A percentile compares a stretch with the other conserved stretches of the same genome.
Evolutionary conservation across 208 protist species (phyloP).

Genomic region (Leishmania tropica): DNA sequence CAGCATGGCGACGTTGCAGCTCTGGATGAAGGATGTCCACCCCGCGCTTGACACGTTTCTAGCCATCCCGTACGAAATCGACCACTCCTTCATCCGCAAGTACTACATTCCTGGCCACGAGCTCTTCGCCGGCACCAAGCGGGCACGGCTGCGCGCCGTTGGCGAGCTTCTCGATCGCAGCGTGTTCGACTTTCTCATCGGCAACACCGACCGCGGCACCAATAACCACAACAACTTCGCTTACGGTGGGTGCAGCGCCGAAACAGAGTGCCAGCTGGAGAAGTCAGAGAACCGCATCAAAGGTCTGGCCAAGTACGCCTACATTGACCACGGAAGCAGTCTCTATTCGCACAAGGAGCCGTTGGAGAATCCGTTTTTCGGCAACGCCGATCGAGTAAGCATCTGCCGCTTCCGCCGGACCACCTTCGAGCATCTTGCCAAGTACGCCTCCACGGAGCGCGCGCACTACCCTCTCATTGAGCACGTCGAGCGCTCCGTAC

Average conservation of each 20-base stretch:
- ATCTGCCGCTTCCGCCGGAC: conserved; percentile 77
- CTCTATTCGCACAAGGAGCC: conserved; percentile 83
- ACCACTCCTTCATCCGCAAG: conserved; percentile 58
- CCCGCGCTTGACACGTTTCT: conserved; percentile 67
- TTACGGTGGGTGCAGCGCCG: conserved; percentile 76
- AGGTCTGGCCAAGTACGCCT: conserved; percentile 81
- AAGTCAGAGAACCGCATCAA: conserved; percentile 41
- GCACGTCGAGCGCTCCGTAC: conserved; percentile 35
- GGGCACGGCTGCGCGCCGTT: conserved; percentile 59
- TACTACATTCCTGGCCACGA: conserved; percentile 71
- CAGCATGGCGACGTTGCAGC: conserved; percentile 66
- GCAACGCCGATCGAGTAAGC: conserved; percentile 42
- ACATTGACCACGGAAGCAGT: conserved; percentile 83
- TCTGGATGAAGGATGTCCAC: conserved; percentile 90
- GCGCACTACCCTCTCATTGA: conserved; percentile 40
- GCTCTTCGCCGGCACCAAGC: conserved; percentile 53
- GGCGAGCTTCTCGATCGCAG: conserved; percentile 77
- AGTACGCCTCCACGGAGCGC: conserved; percentile 17
- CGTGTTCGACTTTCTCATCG: conserved; percentile 88
- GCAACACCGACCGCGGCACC: conserved; percentile 81
- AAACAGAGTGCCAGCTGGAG: conserved; percentile 44
- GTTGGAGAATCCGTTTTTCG: conserved; percentile 66
- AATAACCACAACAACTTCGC: conserved; percentile 91
- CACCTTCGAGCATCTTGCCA: conserved; percentile 48
- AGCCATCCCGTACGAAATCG: conserved; percentile 63